Percentiles rank a stretch among this genome's conserved stretches.
Conservation (phyloP, 1,284 basidiomycete species). For the Heterobasidion irregulare region DNA sequence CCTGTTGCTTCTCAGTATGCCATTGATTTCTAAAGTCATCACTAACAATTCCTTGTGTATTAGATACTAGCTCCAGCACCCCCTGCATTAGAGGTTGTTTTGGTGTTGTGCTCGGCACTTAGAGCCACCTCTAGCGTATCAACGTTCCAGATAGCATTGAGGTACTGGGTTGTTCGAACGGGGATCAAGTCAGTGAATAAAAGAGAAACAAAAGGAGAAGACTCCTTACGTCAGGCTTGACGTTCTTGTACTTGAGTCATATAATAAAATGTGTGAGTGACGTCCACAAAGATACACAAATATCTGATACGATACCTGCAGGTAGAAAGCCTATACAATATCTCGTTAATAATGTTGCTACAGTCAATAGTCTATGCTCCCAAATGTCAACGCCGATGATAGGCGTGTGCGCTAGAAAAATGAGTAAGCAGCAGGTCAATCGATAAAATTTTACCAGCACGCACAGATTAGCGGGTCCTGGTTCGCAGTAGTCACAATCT, state of each 20-base stretch:
- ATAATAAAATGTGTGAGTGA: conserved; percentile 7
- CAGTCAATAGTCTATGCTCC: conserved; percentile 59
- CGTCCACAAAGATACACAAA: neutral
- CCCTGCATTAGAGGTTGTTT: too few species aligned
- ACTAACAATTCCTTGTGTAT: too few species aligned
- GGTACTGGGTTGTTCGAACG: conserved; percentile 55
- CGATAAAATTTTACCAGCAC: conserved; percentile 14
- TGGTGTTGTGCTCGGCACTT: too few species aligned
- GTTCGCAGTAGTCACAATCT: conserved; percentile 89
- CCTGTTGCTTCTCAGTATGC: too few species aligned
- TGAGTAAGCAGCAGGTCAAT: conserved; percentile 1
- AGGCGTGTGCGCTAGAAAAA: conserved; percentile 62
- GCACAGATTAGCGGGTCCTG: conserved; percentile 88
- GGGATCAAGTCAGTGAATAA: neutral
- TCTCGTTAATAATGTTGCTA: neutral
- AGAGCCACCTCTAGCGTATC: too few species aligned
- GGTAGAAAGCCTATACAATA: conserved; percentile 59
- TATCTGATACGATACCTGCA: conserved; percentile 27
- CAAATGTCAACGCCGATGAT: conserved; percentile 97
- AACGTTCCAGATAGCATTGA: conserved; percentile 87
- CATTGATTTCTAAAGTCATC: too few species aligned
- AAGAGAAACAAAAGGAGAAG: conserved; percentile 12
- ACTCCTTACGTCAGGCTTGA: conserved; percentile 74
- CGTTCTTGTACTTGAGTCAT: conserved; percentile 79
- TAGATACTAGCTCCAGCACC: too few species aligned